These are phyloP conservation scores for Protea cynaroides DNA, from an alignment of 164 flowering plant genomes.

Conservation along the genomic window DNA sequence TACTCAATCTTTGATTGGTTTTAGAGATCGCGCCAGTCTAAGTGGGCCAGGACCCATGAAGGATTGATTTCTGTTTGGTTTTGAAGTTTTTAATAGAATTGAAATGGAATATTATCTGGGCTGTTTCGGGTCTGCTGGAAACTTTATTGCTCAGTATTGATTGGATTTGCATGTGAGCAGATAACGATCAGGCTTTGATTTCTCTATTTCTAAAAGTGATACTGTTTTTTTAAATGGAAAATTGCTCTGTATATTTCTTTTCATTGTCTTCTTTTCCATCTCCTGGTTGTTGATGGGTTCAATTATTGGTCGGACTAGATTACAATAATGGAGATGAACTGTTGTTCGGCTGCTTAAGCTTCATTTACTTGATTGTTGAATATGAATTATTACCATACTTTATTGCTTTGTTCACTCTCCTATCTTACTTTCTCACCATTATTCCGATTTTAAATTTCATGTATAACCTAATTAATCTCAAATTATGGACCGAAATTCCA, in stretches of 20 bases:
- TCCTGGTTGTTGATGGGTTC: conserved; percentile 26
- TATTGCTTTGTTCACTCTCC: neutral
- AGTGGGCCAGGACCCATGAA: no score
- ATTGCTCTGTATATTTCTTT: conserved; percentile 4
- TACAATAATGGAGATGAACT: conserved; percentile 37
- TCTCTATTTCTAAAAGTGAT: neutral
- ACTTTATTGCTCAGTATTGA: no score
- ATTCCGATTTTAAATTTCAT: neutral
- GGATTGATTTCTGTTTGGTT: no score
- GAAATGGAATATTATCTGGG: no score
- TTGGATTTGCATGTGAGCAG: no score
- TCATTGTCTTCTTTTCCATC: no score
- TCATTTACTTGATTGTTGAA: neutral
- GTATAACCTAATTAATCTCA: neutral
- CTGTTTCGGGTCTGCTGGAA: no score
- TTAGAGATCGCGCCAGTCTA: neutral
- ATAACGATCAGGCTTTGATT: neutral
- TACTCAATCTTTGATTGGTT: neutral
- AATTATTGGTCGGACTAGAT: conserved; percentile 37
- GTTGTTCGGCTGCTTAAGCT: conserved; percentile 8
- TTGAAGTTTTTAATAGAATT: no score
- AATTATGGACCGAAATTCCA: neutral
- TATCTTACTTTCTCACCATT: neutral
- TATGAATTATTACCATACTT: neutral
- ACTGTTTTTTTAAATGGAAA: conserved; percentile 6